Conservation (phyloP, 2,329 filamentous ascomycete species). For the Paracoccidioides brasiliensis region DNA sequence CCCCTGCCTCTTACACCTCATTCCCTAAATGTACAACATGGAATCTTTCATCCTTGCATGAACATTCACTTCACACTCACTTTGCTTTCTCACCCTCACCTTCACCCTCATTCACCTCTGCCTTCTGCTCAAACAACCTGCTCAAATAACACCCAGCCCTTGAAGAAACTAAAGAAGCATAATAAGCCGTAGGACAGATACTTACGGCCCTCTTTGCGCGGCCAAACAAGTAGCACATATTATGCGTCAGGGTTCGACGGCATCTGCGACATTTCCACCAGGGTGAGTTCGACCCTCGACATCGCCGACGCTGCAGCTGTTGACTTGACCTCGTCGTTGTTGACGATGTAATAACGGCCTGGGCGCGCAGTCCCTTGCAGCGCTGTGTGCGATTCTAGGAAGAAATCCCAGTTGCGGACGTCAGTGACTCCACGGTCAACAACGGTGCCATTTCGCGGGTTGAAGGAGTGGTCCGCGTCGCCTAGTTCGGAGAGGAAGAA, state of each 20-base stretch:
- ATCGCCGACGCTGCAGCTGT: conserved; percentile 10
- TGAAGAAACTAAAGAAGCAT: conserved; percentile 74
- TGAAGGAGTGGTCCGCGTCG: conserved; percentile 45
- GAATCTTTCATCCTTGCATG: background rate
- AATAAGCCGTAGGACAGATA: conserved; percentile 79
- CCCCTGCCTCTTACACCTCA: too few species aligned
- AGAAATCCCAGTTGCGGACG: conserved; percentile 70
- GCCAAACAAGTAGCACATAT: conserved; percentile 70
- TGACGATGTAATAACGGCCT: conserved; percentile 67
- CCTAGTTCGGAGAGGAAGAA: conserved; percentile 57
- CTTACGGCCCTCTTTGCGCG: conserved; percentile 77
- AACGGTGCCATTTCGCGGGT: conserved; percentile 62
- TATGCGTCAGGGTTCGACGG: conserved; percentile 61
- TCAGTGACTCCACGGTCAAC: conserved; percentile 75
- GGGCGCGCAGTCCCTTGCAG: conserved; percentile 73
- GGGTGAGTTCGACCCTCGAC: conserved; percentile 1
- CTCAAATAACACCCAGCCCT: conserved; percentile 60
- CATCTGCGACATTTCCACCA: conserved; percentile 42
- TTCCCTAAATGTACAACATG: background rate
- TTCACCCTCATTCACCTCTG: background rate
- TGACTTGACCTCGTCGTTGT: conserved; percentile 49
- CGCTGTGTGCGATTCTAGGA: conserved; percentile 65
- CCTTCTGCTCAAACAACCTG: conserved; percentile 36
- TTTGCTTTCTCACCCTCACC: background rate
- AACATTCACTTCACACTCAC: background rate